A percentile compares a stretch with the other conserved stretches of the same genome.
Evolutionary conservation across 768 basidiomycete species (phyloP).

Genomic region (Podaxis sp.): DNA sequence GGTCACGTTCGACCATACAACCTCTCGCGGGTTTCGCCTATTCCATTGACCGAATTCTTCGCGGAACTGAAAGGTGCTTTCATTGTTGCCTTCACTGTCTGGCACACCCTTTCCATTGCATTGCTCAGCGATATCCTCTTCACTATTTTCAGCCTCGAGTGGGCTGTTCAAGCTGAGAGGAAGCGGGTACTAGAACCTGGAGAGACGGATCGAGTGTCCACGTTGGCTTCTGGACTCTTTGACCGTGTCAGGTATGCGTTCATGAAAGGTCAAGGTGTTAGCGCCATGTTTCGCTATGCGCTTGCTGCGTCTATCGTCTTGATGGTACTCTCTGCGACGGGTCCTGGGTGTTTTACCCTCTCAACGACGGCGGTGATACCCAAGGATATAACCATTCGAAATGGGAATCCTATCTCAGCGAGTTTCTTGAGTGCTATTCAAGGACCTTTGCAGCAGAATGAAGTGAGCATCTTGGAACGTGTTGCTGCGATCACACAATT

Average conservation of each 20-base stretch:
- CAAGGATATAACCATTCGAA: neutral
- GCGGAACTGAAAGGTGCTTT: conserved; percentile 7
- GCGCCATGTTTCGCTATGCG: conserved; percentile 6
- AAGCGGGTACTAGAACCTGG: conserved; percentile 1
- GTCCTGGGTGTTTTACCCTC: conserved; percentile 6
- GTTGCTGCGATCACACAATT: neutral
- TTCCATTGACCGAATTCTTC: neutral
- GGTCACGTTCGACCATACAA: conserved; percentile 1
- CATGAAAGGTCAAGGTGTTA: neutral
- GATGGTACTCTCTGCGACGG: conserved; percentile 7
- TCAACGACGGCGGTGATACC: conserved; percentile 1
- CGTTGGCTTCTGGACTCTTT: conserved; percentile 5
- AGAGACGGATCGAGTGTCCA: conserved; percentile 6
- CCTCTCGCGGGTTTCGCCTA: neutral
- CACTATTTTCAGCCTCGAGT: conserved; percentile 10
- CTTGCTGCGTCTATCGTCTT: conserved; percentile 4
- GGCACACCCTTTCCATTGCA: conserved; percentile 2
- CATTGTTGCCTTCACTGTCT: conserved; percentile 1
- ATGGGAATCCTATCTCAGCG: neutral
- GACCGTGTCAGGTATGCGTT: conserved; percentile 4
- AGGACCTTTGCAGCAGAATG: neutral
- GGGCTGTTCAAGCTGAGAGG: conserved; percentile 7
- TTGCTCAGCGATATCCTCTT: conserved; percentile 3
- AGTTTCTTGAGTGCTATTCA: neutral
- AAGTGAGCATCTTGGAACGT: neutral